Evolutionary conservation across 192 early-diverging fungal species (phyloP).

Genomic region (Coemansia umbellata): DNA sequence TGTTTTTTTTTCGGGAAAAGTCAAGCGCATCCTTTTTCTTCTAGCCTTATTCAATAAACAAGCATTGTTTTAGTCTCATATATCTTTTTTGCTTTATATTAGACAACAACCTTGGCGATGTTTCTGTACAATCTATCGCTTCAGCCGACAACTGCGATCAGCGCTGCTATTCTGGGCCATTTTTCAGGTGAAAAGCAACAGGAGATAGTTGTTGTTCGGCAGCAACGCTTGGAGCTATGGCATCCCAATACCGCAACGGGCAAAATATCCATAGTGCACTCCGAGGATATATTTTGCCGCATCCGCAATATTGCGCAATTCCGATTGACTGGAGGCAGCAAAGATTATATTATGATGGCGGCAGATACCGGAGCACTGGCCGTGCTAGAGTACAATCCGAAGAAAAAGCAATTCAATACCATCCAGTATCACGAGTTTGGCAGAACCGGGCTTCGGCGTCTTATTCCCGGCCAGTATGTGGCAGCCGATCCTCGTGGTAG

Average conservation of each 20-base stretch:
- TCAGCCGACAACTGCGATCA: conserved; percentile 75
- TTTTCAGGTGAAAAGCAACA: conserved; percentile 90
- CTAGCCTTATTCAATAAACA: no score
- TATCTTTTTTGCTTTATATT: no score
- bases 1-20: no score
- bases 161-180: conserved; percentile 77
- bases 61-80: no score
- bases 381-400: conserved; percentile 83
- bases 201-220: conserved; percentile 74
- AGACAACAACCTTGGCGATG: no score
- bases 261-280: conserved; percentile 67
- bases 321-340: conserved; percentile 81
- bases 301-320: conserved; percentile 82
- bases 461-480: conserved; percentile 93
- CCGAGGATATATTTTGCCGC: conserved; percentile 78
- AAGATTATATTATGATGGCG: conserved; percentile 89
- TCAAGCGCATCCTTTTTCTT: no score
- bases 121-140: conserved; percentile 87
- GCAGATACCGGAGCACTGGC: conserved; percentile 87
- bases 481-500: conserved; percentile 95
- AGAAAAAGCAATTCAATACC: conserved; percentile 67
- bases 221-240: conserved; percentile 77
- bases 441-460: conserved; percentile 83
- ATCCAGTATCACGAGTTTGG: conserved; percentile 94
- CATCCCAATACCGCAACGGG: conserved; percentile 73